Base-by-base conservation (phyloP, 1,139 yeast species). In the Debaryomyces singareniensis region DNA sequence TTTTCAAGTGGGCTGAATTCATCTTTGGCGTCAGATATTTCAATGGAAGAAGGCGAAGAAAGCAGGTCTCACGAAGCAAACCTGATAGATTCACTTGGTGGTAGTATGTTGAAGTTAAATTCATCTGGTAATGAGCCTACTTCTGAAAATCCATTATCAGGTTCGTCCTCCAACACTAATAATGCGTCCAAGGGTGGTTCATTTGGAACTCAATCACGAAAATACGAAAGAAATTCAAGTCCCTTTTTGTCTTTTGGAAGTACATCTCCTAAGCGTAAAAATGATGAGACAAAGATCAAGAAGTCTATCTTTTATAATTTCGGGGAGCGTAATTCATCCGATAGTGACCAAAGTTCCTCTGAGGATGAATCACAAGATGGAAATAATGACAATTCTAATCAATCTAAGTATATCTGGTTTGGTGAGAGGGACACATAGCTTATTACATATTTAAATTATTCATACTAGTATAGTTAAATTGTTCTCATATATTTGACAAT, bases 11-110 rank as follows among this genome's bases (percentile, higher is more conserved):
- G 21, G 40, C 51, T 5, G 51, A 42, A 10, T 20, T 32, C 40
- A 15, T 46, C 52, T 1, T 31, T 45, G 2, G 51, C 40, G 22
- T 40, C 47, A 1, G 34, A 29, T 7, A 27, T 32, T 7, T 32
- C 36, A n/a, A 25, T 27, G 11, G 34, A 29, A 12, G 36, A 43
- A 24, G 42, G 37, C 28, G 21, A 18, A 18, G 21, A 18, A n/a
- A n/a, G n/a, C n/a, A n/a, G n/a, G n/a, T n/a, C n/a, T n/a, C n/a
- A n/a, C n/a, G n/a, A n/a, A n/a, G n/a, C n/a, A n/a, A n/a, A n/a
- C n/a, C n/a, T n/a, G n/a, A n/a, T n/a, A n/a, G n/a, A n/a, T n/a
- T n/a, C n/a, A n/a, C n/a, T n/a, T n/a, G n/a, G n/a, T n/a, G n/a
- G n/a, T n/a, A n/a, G n/a, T n/a, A n/a, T n/a, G n/a, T n/a, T n/a